Base-by-base conservation (phyloP, 345 rosid species). In the Cardamine occulta region DNA sequence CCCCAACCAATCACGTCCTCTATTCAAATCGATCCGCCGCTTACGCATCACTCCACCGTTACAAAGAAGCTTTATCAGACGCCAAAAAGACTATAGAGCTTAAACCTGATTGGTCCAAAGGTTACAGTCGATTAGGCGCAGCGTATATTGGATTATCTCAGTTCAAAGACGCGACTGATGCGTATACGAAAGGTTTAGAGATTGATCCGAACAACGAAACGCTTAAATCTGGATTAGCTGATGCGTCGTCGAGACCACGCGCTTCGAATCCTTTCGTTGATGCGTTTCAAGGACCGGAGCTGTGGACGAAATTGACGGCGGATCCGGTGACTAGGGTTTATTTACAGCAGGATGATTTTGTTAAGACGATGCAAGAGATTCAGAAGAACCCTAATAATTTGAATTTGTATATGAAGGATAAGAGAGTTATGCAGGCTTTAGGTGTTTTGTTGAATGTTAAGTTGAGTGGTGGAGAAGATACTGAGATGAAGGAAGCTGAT, bases 11-110 rank as follows among this genome's bases (percentile, higher is more conserved):
- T 78, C 98, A 95, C 60, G 91, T 92, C 37, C 92, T 95, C 69
- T 92, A 88, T 63, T 95, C 99, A 28, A 95, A 95, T 66, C 85
- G 99, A 80, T 95, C 97, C 55, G 99, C 99, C 1, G 86, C 99
- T 24, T 69, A 86, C 70, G 97, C 99, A 18, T 95, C 99, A 18
- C 90, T 95, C 51, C 79, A 84, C 72, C 76, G 82, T 24, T 95
- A 85, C 81, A 51, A 85, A 29, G 92, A 85, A 1, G 99, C 99
- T 7, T 78, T 92, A 15, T 54, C 56, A 29, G 99, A 95, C 26
- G 97, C 99, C 3, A 80, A 92, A 83, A 95, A 87, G 82, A 95
- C 99, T 35, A 90, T 95, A 24, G 97, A 92, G 66, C 88, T 95
- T 75, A 92, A 90, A 77, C 92, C 96, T 7, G 93, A 90, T 74